phyloP scores from a whole-genome alignment of 192 early-diverging fungal species.

The Glomus cerebriforme region DNA sequence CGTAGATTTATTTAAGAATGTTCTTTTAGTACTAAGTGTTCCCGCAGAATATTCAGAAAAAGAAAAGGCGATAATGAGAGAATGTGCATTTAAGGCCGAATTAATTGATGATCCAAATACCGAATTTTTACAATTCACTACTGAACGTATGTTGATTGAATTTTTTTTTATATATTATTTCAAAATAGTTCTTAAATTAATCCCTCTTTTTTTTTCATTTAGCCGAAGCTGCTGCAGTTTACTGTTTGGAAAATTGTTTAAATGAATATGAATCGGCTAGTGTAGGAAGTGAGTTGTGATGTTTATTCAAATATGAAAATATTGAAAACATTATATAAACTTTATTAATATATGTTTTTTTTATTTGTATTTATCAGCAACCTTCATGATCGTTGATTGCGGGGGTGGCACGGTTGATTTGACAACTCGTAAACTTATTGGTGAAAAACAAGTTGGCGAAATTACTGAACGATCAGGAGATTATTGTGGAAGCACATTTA shows the following conservation, averaged over 20 bases:
- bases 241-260: neutral
- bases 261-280: neutral
- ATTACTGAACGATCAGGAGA: conserved; percentile 49
- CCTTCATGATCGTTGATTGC: conserved; percentile 44
- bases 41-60: conserved; percentile 11
- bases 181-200: neutral
- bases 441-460: conserved; percentile 40
- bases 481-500: conserved; percentile 50
- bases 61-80: conserved; percentile 10
- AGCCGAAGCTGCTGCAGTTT: conserved; percentile 24
- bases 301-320: too few species aligned
- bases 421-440: neutral
- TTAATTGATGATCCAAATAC: neutral
- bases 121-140: conserved; percentile 3
- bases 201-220: neutral
- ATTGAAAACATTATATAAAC: too few species aligned
- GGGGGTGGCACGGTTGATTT: conserved; percentile 49
- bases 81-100: neutral
- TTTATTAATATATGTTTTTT: neutral
- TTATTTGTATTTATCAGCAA: neutral
- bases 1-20: neutral
- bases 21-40: conserved; percentile 8
- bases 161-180: neutral
- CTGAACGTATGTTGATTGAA: conserved; percentile 21
- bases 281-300: neutral